phyloP scores from a whole-genome alignment of 2,329 filamentous ascomycete genomes.

The Pseudogymnoascus destructans region DNA sequence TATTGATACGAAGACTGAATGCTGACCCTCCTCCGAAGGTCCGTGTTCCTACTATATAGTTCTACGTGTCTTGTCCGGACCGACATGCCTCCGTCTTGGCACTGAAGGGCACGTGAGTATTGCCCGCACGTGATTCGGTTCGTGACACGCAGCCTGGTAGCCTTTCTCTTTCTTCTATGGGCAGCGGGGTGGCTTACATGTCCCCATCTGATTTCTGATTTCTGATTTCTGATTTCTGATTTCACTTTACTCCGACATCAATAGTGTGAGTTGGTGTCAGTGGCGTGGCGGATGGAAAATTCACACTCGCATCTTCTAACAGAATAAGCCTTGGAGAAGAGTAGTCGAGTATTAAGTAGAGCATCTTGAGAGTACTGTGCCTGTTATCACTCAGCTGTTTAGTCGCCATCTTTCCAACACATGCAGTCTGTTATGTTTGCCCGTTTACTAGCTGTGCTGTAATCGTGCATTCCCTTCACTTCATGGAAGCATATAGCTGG shows the following conservation, averaged over 20 bases:
- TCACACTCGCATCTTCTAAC: background rate
- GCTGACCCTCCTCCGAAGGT: too few relatives aligned
- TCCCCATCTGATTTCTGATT: too few relatives aligned
- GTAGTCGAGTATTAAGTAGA: background rate
- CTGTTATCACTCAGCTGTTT: background rate
- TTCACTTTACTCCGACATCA: background rate
- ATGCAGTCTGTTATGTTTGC: background rate
- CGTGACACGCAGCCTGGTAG: background rate
- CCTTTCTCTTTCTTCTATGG: background rate
- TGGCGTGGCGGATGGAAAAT: too few relatives aligned
- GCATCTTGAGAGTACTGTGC: background rate
- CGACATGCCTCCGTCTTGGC: too few relatives aligned
- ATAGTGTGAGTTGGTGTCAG: background rate
- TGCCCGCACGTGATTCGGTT: too few relatives aligned
- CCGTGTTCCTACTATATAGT: too few relatives aligned
- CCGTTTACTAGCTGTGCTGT: background rate
- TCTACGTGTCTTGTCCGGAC: too few relatives aligned
- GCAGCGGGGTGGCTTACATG: background rate
- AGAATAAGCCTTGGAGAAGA: background rate
- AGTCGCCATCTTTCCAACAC: background rate
- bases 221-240: too few relatives aligned
- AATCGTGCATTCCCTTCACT: background rate
- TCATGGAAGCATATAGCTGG: background rate
- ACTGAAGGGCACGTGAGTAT: too few relatives aligned
- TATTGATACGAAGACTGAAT: too few relatives aligned